Base-by-base conservation (phyloP, 2,329 filamentous ascomycete species). In the Fusarium poae region DNA sequence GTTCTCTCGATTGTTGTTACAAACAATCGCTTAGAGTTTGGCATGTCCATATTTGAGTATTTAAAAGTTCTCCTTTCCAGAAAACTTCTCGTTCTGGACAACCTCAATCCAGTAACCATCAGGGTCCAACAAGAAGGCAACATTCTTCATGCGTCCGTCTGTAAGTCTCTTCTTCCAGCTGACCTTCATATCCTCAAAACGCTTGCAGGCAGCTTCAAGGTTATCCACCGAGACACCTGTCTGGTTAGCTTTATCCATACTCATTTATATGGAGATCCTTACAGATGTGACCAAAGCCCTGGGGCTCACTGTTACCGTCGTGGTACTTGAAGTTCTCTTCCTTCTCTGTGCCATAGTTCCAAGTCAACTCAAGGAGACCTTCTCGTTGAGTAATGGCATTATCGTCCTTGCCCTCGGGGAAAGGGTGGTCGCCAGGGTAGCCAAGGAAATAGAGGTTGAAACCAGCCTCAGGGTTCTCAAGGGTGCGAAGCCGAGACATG, bases 131-230 rank as follows among this genome's bases (percentile, higher is more conserved):
- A 98, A 82, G 77, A 98, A 98, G 0, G 96, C 96, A 55, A 98
- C 90, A 70, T 96, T 93, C 85, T 92, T 95, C 94, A 97, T 97
- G 45, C 88, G 84, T 3, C 95, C 95, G 68, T 98, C 95, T 3
- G 93, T 97, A 65, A 98, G 85, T 70, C 92, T 87, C 89, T 98
- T 98, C 89, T 97, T 97, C 93, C 94, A 99, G 79, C 87, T 90
- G 57, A 95, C 91, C 8, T 91, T 88, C 76, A 92, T 83, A 57
- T 89, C 88, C 78, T 98, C 96, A 72, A 98, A 94, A 16, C 94
- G 88, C 76, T 90, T 82, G 81, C 95, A 97, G 12, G 96, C 94
- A 10, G 91, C 91, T 54, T 96, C 90, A n/a, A 98, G 77, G 77
- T 97, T 89, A 76, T 98, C 95, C 15, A 97, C 94, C 2, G 91